Base-by-base conservation (phyloP, 179 eudicot species). In the Sideroxylon spinosum region DNA sequence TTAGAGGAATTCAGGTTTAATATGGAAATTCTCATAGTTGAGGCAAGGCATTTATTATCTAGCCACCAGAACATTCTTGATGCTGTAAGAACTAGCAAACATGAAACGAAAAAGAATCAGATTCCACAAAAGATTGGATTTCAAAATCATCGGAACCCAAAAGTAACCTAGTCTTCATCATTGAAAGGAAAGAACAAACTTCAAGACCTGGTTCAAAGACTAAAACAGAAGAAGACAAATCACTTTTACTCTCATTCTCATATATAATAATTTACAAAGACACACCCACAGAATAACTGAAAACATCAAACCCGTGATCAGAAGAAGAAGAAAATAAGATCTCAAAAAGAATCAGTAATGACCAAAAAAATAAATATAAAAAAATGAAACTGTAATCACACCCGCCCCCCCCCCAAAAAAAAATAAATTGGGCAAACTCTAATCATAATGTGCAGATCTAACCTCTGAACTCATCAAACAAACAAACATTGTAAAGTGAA, bases 401-500 rank as follows among this genome's bases (percentile, higher is more conserved):
- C 37, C 44, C 44, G 6, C 44, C 44, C 44, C 44, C 44, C 44
- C 44, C 44, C 37, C 32, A 67, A 13, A 52, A 37, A 55, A 44
- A 52, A n/a, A 14, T n/a, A n/a, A n/a, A n/a, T n/a, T n/a, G 59
- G 17, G n/a, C 29, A 80, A 76, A 52, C 32, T 55, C 59, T 28
- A 23, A 57, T n/a, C 32, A 56, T 19, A 66, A 44, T 65, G 55
- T 22, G 66, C 67, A 74, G 78, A 74, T 79, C 78, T 68, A 28
- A 68, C 13, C 68, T 68, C 56, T 61, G 23, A 65, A 56, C 57
- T 74, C 73, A 29, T 73, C 77, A 74, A 67, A 57, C 53, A 44
- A 22, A 46, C 60, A 79, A 62, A 59, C 28, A 20, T 22, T 25
- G 2, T 1, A 9, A 62, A 46, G 50, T 50, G 7, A 78, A 63